Base-by-base conservation (phyloP, 116 monocot genomes). In the Trichopus zeylanicus region DNA sequence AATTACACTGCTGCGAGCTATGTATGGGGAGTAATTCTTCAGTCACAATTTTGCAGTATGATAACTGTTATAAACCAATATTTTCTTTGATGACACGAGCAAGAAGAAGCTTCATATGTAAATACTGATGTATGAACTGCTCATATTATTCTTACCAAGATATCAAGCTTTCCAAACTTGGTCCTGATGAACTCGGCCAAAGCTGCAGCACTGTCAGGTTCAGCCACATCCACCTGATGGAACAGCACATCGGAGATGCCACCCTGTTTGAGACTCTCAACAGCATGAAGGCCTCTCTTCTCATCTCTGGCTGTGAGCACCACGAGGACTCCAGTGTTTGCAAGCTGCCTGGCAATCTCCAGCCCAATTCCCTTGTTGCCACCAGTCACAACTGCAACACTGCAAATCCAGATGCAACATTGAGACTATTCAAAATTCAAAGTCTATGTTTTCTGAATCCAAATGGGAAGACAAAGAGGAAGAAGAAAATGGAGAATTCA, bases 281-380 rank as follows among this genome's bases (percentile, higher is more conserved):
- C 48, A n/a, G 48, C 48, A 16, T 48, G 16, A 48, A n/a, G 12
- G 48, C 48, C 48, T 48, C 48, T 48, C 48, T 48, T 48, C 48
- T 2, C 48, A 48, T 48, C 48, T 19, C 48, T 48, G 1, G 48
- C 48, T 18, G 48, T 48, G 6, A 48, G 15, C 19, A 48, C 0
- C 19, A 48, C 48, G 16, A 48, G 12, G 48, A 48, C n/a, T 10
- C 48, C 48, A 48, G 12, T 48, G 48, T 6, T n/a, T 3, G 48
- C 48, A 16, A 48, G 20, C 48, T 48, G 48, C 48, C n/a, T 48
- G 0, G 6, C 16, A 21, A 48, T 48, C 11, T 48, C 48, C 48
- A 48, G 15, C 48, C 48, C 48, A 48, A 48, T 48, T n/a, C 48
- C 48, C n/a, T 48, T 48, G 48, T 48, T 48, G 1, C 18, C 48